phyloP scores from a whole-genome alignment of 2,329 filamentous ascomycete species.

The Pezicula radicicola region DNA sequence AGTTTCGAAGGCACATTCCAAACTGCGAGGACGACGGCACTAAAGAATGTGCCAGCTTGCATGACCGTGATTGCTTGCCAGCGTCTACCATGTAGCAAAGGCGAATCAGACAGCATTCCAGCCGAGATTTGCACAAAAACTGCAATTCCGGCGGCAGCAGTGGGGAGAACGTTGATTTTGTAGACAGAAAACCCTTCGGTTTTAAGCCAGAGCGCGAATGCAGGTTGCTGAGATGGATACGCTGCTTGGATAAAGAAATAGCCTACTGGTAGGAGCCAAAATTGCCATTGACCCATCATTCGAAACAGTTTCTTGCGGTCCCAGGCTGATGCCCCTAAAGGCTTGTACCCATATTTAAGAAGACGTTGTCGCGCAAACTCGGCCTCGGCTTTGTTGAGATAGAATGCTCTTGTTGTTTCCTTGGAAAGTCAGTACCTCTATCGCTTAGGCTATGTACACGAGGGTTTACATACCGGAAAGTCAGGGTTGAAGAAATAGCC shows the following conservation, averaged over 20 bases:
- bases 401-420: slow-evolving; percentile 35
- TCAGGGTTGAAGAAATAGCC: slow-evolving; percentile 43
- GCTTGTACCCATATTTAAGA: slow-evolving; percentile 14
- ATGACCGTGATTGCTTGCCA: slow-evolving; percentile 21
- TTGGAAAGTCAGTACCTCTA: too few relatives aligned
- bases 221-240: slow-evolving; percentile 15
- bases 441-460: too few relatives aligned
- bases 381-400: slow-evolving; percentile 23
- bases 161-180: slow-evolving; percentile 19
- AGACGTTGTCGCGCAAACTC: slow-evolving; percentile 14
- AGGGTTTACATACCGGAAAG: slow-evolving; percentile 25
- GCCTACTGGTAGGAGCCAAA: slow-evolving; percentile 21
- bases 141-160: slow-evolving; percentile 14
- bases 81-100: slow-evolving; percentile 16
- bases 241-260: slow-evolving; percentile 21
- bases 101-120: slow-evolving; percentile 21
- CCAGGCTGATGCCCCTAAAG: slow-evolving; percentile 18
- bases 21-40: slow-evolving; percentile 23
- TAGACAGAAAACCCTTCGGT: slow-evolving; percentile 10
- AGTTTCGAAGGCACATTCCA: slow-evolving; percentile 28
- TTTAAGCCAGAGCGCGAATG: slow-evolving; percentile 20
- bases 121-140: slow-evolving; percentile 17
- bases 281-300: slow-evolving; percentile 22
- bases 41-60: slow-evolving; percentile 22
- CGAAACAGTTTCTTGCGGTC: slow-evolving; percentile 20